These are phyloP conservation scores for Coniochaeta ligniaria DNA, from an alignment of 2,329 filamentous ascomycete species.

Conservation along the genomic window DNA sequence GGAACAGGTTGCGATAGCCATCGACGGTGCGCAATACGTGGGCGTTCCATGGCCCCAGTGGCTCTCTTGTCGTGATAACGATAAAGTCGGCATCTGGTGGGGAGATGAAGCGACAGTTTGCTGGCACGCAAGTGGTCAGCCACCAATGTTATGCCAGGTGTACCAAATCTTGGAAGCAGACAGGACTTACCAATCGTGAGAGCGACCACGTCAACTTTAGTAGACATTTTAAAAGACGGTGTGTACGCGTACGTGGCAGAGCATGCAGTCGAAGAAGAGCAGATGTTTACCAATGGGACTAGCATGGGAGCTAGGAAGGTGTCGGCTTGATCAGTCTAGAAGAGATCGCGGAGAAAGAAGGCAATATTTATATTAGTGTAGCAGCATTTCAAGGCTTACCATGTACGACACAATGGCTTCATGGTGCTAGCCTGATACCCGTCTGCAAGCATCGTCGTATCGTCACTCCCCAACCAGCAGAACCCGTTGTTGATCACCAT, in stretches of 20 bases:
- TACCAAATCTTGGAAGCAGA: neutral
- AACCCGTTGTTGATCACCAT: too few species aligned
- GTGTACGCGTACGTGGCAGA: neutral
- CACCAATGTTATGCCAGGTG: neutral
- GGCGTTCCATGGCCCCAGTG: constrained; percentile 16
- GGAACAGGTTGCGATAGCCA: constrained; percentile 18
- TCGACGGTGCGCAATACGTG: constrained; percentile 14
- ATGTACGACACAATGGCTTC: neutral
- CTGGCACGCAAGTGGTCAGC: constrained; percentile 9
- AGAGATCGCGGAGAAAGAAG: neutral
- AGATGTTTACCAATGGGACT: constrained; percentile 5
- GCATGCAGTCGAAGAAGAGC: constrained; percentile 2
- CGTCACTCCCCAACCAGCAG: neutral
- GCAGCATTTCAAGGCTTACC: neutral
- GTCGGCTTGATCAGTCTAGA: neutral
- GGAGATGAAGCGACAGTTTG: constrained; percentile 21
- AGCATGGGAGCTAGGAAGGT: constrained; percentile 7
- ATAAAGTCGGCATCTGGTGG: constrained; percentile 8
- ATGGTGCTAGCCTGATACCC: neutral
- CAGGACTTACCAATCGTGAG: constrained; percentile 13
- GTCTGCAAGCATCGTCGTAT: neutral
- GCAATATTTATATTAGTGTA: neutral
- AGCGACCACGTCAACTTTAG: neutral
- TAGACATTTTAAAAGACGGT: constrained; percentile 8
- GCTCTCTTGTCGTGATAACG: constrained; percentile 18